Conservation (phyloP, 345 rosid species). For the Physaria fendleri region DNA sequence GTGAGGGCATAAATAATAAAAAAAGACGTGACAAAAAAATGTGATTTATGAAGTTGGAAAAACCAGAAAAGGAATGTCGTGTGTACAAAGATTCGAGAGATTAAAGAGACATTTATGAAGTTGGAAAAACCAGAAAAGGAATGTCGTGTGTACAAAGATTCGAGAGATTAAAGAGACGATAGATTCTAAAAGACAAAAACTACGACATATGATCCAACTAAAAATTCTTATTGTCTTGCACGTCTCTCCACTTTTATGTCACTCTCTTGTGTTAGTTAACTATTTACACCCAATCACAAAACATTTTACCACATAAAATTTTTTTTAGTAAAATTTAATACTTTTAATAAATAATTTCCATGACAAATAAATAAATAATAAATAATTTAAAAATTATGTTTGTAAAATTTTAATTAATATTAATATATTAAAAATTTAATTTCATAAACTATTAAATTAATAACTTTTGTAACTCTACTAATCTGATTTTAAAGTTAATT, state of each 20-base stretch:
- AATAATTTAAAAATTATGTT: too few relatives aligned
- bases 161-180: background rate
- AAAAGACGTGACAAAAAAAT: background rate
- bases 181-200: background rate
- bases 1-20: background rate
- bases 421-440: too few relatives aligned
- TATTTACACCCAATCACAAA: background rate
- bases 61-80: slow-evolving; percentile 9
- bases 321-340: background rate
- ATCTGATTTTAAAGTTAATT: too few relatives aligned
- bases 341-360: too few relatives aligned
- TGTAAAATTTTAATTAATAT: too few relatives aligned
- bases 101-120: slow-evolving; percentile 1
- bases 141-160: slow-evolving; percentile 6
- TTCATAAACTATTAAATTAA: too few relatives aligned
- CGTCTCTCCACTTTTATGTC: slow-evolving; percentile 7
- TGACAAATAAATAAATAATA: too few relatives aligned
- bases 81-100: background rate
- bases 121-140: background rate
- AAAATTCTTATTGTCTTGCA: slow-evolving; percentile 7
- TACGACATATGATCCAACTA: slow-evolving; percentile 1
- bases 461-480: too few relatives aligned
- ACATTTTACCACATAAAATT: background rate
- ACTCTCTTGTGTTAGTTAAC: background rate
- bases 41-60: background rate